Conservation (phyloP, 129 eudicot species). For the Lactuca sativa region DNA sequence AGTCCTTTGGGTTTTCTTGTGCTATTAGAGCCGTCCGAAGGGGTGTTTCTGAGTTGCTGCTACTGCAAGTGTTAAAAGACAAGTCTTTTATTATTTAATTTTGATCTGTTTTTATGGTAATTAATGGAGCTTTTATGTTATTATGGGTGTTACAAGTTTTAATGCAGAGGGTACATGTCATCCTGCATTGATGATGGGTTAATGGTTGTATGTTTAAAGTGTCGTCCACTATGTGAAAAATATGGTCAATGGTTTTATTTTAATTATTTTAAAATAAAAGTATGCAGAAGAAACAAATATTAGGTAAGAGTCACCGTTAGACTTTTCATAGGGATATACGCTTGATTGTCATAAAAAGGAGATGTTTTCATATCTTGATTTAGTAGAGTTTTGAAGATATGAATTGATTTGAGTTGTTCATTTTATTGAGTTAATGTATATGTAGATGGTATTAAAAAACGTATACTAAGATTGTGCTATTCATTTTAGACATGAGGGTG, state of each 20-base stretch:
- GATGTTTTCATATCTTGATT: neutral
- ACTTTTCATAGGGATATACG: conserved; percentile 6
- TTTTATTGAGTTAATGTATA: no score
- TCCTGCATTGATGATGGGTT: neutral
- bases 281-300: conserved; percentile 14
- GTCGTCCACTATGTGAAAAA: neutral
- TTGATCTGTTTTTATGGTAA: conserved; percentile 13
- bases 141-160: neutral
- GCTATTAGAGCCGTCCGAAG: conserved; percentile 81
- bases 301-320: conserved; percentile 16
- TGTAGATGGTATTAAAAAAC: no score
- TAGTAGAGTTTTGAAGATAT: no score
- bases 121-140: neutral
- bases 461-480: no score
- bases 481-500: no score
- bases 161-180: neutral
- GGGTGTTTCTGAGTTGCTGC: conserved; percentile 30
- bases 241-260: neutral
- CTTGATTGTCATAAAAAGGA: neutral
- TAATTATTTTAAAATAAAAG: neutral
- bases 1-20: conserved; percentile 62
- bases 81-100: neutral
- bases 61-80: conserved; percentile 20
- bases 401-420: no score
- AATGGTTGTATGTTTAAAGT: conserved; percentile 1